Evolutionary conservation across 106 monocot genomes (phyloP).

Genomic region (Dendrobium officinale): DNA sequence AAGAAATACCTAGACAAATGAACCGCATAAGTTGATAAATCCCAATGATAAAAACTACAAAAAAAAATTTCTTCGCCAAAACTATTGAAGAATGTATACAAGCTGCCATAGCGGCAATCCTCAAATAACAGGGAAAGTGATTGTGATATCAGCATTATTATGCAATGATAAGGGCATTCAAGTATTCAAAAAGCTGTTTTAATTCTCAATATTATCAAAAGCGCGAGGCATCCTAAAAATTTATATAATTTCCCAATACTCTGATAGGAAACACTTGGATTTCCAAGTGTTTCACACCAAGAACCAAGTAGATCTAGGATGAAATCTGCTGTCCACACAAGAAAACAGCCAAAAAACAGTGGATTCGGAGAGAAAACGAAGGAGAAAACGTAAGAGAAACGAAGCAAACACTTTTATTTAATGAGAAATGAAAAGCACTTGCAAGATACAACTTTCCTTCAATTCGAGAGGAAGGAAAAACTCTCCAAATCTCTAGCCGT

Average conservation of each 20-base stretch:
- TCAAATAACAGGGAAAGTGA: not conserved
- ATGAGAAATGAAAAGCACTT: too few species aligned
- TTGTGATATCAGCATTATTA: not conserved
- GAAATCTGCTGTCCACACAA: too few species aligned
- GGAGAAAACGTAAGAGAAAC: too few species aligned
- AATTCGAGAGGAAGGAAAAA: too few species aligned
- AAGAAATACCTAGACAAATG: conserved; percentile 69
- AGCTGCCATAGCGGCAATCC: not conserved
- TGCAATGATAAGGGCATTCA: not conserved
- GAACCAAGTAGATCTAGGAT: too few species aligned
- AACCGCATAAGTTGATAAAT: not conserved
- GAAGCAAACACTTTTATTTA: too few species aligned
- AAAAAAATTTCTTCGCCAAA: not conserved
- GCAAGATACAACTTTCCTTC: too few species aligned
- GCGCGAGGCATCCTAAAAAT: not conserved
- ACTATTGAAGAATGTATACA: not conserved
- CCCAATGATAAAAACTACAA: not conserved
- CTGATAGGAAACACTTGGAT: too few species aligned
- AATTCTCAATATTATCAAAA: not conserved
- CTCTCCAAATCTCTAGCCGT: too few species aligned
- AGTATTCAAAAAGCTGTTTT: not conserved
- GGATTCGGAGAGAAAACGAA: too few species aligned
- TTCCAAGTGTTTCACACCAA: too few species aligned
- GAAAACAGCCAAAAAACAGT: too few species aligned
- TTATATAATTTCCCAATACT: not conserved